These are phyloP conservation scores for Euphorbia lathyris DNA, from an alignment of 345 rosid species.

Conservation along the genomic window DNA sequence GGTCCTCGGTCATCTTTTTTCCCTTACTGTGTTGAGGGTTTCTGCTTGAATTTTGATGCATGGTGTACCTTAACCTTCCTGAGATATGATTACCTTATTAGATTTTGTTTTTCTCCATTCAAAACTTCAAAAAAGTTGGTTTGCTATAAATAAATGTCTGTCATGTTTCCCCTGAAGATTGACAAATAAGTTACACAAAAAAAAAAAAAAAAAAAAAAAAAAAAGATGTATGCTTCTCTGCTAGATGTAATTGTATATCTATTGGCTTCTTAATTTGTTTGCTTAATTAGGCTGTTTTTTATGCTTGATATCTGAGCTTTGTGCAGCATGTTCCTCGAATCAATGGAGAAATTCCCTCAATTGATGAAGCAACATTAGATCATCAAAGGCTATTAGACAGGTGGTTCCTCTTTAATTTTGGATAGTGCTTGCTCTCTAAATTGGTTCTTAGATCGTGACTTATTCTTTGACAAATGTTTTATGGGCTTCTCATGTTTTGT, in stretches of 20 bases:
- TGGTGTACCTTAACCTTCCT: background rate
- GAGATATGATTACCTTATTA: background rate
- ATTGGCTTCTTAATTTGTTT: background rate
- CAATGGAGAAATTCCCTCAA: slow-evolving; percentile 91
- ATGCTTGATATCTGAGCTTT: slow-evolving; percentile 24
- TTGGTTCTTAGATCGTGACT: slow-evolving; percentile 8
- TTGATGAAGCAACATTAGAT: slow-evolving; percentile 88
- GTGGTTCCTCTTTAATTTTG: slow-evolving; percentile 25
- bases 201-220: no score
- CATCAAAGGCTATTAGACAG: slow-evolving; percentile 77
- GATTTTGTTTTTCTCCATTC: background rate
- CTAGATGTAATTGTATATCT: background rate
- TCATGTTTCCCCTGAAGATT: background rate
- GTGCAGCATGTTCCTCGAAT: slow-evolving; percentile 84
- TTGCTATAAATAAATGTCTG: background rate
- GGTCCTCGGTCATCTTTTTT: background rate
- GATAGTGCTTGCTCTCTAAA: slow-evolving; percentile 21
- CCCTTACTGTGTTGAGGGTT: background rate
- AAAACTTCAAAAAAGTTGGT: background rate
- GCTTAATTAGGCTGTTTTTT: background rate
- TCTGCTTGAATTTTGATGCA: background rate
- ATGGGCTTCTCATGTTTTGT: slow-evolving; percentile 28
- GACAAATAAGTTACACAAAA: background rate
- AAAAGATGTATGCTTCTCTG: background rate
- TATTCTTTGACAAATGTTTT: slow-evolving; percentile 61